Conservation (phyloP, 306 rosid genomes). For the Mimosa pudica region DNA sequence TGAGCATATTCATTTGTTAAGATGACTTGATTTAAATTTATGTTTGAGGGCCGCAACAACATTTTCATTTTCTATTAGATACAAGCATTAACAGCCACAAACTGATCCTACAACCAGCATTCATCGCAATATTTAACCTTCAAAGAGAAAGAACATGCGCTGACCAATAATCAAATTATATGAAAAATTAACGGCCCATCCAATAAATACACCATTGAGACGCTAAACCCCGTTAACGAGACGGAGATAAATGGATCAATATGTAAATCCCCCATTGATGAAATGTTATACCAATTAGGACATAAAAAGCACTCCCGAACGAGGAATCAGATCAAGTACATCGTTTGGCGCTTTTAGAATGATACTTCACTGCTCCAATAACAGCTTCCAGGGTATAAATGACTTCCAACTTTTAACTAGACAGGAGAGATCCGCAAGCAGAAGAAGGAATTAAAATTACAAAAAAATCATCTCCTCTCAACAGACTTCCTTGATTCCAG, state of each 20-base stretch:
- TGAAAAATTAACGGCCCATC: neutral
- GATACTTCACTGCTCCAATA: slow-evolving; percentile 24
- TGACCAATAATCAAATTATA: neutral
- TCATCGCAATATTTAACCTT: neutral
- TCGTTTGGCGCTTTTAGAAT: neutral
- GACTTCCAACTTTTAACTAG: too few relatives aligned
- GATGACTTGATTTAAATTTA: too few relatives aligned
- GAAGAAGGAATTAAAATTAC: neutral
- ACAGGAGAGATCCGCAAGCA: neutral
- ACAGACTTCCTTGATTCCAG: slow-evolving; percentile 54
- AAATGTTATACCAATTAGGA: neutral
- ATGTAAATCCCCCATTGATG: neutral
- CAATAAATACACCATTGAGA: neutral
- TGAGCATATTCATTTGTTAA: neutral
- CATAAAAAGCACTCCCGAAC: neutral
- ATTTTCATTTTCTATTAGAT: neutral
- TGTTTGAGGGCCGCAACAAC: neutral
- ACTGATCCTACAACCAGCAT: neutral
- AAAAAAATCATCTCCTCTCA: slow-evolving; percentile 51
- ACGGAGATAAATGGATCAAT: neutral
- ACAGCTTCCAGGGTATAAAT: slow-evolving; percentile 16
- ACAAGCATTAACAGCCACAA: neutral
- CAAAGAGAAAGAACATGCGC: neutral
- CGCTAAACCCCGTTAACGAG: neutral
- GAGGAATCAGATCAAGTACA: slow-evolving; percentile 23